Evolutionary conservation across 495 filamentous ascomycete species (phyloP), one percentile per base, ranked within the genome.

Genomic region (Usnea hakonensis): DNA sequence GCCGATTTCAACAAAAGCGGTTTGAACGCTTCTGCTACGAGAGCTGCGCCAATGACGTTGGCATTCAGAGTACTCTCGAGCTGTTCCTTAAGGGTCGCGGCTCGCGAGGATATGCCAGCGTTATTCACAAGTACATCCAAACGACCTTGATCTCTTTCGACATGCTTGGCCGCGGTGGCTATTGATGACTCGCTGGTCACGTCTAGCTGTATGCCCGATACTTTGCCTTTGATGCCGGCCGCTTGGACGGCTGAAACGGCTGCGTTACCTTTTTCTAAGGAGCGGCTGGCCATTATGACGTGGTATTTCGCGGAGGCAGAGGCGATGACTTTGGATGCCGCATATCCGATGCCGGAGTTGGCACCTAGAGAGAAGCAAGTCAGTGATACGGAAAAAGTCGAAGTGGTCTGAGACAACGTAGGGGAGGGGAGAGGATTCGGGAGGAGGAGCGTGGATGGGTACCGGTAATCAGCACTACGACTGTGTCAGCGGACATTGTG

Each of bases 101-200:
- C 44, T 17, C 43, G 30, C 17, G 30, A 32, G 6, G 36, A n/a
- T 3, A 67, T 59, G 50, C 35, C 70, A 4, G 71, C 71, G 54
- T 74, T 74, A 66, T 71, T 74, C n/a, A 74, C 60, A 14, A 73
- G 60, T 10, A 73, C 50, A 53, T 75, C 70, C 7, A 75, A 61
- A 11, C 61, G 57, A 1, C 75, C 75, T 55, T 72, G 74, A 21
- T 68, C 55, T 2, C 50, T 40, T n/a, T 69, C 57, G 36, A 79
- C 56, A 0, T 52, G 50, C 3, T 65, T 43, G 0, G 64, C 63
- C 4, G 75, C 76, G 3, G 43, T 52, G 11, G 63, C 61, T 32
- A 74, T 68, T 30, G 68, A 72, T 0, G 36, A 43, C 17, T 71
- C 62, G 43, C 68, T 60, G 2, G 66, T 65, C 17, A 78, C 70